Conservation (phyloP, 2,329 filamentous ascomycete species). For the Fusarium cicatricum region DNA sequence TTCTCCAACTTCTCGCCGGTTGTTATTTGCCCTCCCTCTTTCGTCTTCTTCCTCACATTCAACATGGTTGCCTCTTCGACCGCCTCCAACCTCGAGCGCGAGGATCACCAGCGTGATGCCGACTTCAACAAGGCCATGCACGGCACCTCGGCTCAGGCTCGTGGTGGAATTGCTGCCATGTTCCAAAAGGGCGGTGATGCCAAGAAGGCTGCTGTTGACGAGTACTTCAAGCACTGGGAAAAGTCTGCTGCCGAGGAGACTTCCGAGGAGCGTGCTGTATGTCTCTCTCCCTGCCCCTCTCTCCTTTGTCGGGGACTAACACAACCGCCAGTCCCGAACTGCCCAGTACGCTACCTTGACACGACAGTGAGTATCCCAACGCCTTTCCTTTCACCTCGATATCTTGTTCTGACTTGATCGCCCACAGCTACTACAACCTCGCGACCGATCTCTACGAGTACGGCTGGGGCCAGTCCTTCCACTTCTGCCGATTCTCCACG, state of each 20-base stretch:
- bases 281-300: constrained; percentile 41
- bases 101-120: constrained; percentile 87
- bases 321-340: constrained; percentile 69
- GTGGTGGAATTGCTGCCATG: constrained; percentile 83
- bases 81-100: constrained; percentile 70
- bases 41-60: constrained; percentile 41
- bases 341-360: constrained; percentile 94
- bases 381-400: neutral
- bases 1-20: constrained; percentile 6
- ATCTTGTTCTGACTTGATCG: neutral
- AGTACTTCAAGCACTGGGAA: constrained; percentile 98
- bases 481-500: constrained; percentile 93
- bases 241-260: constrained; percentile 83
- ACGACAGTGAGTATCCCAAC: constrained; percentile 72
- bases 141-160: constrained; percentile 71
- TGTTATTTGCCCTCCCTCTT: constrained; percentile 8
- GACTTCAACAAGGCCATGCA: constrained; percentile 92
- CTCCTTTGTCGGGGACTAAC: constrained; percentile 30
- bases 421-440: constrained; percentile 86
- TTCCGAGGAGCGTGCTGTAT: constrained; percentile 78
- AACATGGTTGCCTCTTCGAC: constrained; percentile 56
- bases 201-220: constrained; percentile 83
- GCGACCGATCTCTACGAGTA: constrained; percentile 98
- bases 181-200: constrained; percentile 79
- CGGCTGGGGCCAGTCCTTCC: constrained; percentile 95